Base-by-base conservation (phyloP, 148 eudicot genomes). In the Linanthus parryae region DNA sequence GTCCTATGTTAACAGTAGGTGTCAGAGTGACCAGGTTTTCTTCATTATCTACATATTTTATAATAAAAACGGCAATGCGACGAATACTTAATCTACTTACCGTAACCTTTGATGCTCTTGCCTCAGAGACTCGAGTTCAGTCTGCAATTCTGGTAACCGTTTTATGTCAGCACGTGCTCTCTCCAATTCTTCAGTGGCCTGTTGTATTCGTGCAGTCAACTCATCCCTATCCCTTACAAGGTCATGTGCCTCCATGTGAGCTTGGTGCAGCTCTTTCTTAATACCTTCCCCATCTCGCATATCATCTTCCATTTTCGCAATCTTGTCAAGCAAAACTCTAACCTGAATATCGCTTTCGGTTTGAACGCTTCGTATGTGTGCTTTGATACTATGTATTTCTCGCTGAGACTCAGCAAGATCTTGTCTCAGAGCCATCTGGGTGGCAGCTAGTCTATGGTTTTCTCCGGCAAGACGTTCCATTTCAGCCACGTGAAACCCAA, bases 261-360 rank as follows among this genome's bases (percentile, higher is more conserved):
- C 85, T 48, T 70, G 70, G 39, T 82, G 76, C 44, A 84, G 67
- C 19, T 88, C 86, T 48, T 74, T 78, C 79, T 76, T 82, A 27
- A 82, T 34, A 56, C 53, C 65, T 6, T 76, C 91, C 66, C 77
- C 88, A 45, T 73, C 83, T 65, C 76, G 76, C 31, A 71, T 55
- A 54, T 69, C 80, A 27, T 58, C 68, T 67, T 84, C 99, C 91
- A 80, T 69, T 55, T 88, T 84, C 16, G 77, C 83, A 65, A 76
- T 82, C 77, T 82, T 94, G 24, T 84, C 96, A 57, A 80, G 56
- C 49, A 84, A 74, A 54, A 74, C 71, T 34, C 84, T 71, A 56
- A 94, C 76, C 52, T 82, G 92, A 47, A 94, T 76, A 73, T 80
- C 88, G 20, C 83, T 76, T 61, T 94, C 99, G 2, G 85, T 74